These are phyloP conservation scores for Pichia sp. DNA, from an alignment of 1,139 yeast genomes.

Conservation along the genomic window DNA sequence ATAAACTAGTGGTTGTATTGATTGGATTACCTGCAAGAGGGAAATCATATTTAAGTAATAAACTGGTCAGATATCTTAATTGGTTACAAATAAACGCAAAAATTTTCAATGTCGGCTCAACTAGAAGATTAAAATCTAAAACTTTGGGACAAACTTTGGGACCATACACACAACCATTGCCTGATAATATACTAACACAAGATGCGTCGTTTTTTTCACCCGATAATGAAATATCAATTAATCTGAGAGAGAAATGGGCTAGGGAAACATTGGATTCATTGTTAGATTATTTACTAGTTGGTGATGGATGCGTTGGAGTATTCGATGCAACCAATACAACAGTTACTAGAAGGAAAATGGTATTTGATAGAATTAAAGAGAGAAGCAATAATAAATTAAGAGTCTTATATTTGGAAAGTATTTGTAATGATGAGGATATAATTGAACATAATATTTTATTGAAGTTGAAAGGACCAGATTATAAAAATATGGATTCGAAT, in stretches of 20 bases:
- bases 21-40: constrained; percentile 83
- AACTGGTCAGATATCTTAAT: constrained; percentile 75
- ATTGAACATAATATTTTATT: constrained; percentile 77
- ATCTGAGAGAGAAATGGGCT: constrained; percentile 89
- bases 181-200: constrained; percentile 46
- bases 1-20: constrained; percentile 74
- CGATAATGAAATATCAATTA: constrained; percentile 56
- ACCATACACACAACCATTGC: constrained; percentile 64
- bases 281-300: constrained; percentile 70
- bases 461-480: constrained; percentile 91
- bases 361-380: constrained; percentile 61
- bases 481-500: constrained; percentile 77
- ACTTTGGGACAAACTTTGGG: constrained; percentile 41
- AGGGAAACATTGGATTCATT: constrained; percentile 85
- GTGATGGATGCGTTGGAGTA: constrained; percentile 87
- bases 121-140: constrained; percentile 67
- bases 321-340: constrained; percentile 96
- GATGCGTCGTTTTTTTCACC: constrained; percentile 86
- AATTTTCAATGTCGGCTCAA: constrained; percentile 92
- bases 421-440: constrained; percentile 72
- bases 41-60: constrained; percentile 84
- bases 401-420: constrained; percentile 78
- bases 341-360: constrained; percentile 59
- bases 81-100: constrained; percentile 83
- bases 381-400: constrained; percentile 70